A percentile compares a stretch with the other conserved stretches of the same genome.
Conservation (phyloP, 23 red algal genomes). For the Gracilaria domingensis region DNA sequence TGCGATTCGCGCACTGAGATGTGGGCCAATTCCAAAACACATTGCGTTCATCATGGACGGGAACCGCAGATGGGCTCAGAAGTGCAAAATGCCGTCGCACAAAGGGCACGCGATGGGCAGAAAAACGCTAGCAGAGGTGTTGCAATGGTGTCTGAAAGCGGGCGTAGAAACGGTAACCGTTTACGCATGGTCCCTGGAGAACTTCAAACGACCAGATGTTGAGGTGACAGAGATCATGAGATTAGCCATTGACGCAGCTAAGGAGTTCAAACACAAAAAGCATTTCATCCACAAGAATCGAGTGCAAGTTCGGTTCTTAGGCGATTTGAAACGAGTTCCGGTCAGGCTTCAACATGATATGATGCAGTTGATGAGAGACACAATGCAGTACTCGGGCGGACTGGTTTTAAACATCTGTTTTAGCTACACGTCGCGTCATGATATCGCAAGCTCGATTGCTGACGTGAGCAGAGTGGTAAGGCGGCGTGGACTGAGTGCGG, state of each 20-base stretch:
- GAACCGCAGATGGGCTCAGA: conserved; percentile 94
- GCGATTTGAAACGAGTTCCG: conserved; percentile 73
- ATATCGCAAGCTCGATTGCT: conserved; percentile 74
- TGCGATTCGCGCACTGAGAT: conserved; percentile 43
- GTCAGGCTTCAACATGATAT: conserved; percentile 25
- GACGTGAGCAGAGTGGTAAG: conserved; percentile 31
- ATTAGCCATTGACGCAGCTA: conserved; percentile 62
- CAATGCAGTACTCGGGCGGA: conserved; percentile 51
- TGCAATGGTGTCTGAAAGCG: conserved; percentile 88
- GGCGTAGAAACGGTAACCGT: conserved; percentile 84
- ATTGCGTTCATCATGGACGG: conserved; percentile 99
- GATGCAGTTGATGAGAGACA: conserved; percentile 57
- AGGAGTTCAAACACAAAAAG: conserved; percentile 36
- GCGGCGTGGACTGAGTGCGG: conserved; percentile 11
- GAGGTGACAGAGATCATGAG: conserved; percentile 81
- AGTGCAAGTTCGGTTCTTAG: conserved; percentile 76
- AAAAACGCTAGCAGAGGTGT: conserved; percentile 70
- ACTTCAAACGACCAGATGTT: conserved; percentile 81
- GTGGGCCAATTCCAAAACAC: conserved; percentile 76
- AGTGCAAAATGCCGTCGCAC: conserved; percentile 42
- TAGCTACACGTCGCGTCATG: conserved; percentile 81
- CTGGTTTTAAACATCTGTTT: conserved; percentile 92
- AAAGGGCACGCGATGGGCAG: conserved; percentile 83
- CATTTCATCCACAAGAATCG: conserved; percentile 51
- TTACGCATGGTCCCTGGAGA: conserved; percentile 96